These are phyloP conservation scores for Lepidium sativum DNA, from an alignment of 345 rosid species.

Conservation along the genomic window DNA sequence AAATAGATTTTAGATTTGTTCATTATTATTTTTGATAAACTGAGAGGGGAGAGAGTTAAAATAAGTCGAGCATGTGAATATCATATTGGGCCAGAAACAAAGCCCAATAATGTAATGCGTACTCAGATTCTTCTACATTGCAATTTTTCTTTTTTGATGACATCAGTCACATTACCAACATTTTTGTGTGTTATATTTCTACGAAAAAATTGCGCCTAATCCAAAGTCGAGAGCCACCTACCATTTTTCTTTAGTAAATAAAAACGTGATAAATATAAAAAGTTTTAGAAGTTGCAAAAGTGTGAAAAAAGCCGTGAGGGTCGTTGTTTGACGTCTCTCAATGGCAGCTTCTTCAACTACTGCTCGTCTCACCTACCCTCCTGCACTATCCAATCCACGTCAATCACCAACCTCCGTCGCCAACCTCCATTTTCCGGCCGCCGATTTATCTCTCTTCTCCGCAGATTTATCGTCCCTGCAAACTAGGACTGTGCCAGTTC, in stretches of 20 bases:
- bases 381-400: neutral
- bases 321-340: neutral
- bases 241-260: neutral
- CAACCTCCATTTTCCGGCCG: constrained; percentile 1
- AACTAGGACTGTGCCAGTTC: neutral
- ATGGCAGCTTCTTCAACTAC: constrained; percentile 20
- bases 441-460: neutral
- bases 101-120: neutral
- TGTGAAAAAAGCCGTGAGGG: neutral
- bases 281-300: neutral
- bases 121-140: neutral
- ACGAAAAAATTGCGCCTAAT: neutral
- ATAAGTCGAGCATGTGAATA: neutral
- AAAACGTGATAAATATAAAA: neutral
- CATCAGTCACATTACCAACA: no score
- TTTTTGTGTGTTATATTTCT: no score
- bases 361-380: constrained; percentile 26
- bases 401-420: constrained; percentile 23
- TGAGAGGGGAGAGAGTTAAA: neutral
- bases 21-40: no score
- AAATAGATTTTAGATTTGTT: no score
- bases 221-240: neutral
- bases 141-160: no score
- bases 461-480: neutral
- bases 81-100: neutral